Base-by-base conservation (phyloP, 768 basidiomycete species). In the Mycena epipterygia region DNA sequence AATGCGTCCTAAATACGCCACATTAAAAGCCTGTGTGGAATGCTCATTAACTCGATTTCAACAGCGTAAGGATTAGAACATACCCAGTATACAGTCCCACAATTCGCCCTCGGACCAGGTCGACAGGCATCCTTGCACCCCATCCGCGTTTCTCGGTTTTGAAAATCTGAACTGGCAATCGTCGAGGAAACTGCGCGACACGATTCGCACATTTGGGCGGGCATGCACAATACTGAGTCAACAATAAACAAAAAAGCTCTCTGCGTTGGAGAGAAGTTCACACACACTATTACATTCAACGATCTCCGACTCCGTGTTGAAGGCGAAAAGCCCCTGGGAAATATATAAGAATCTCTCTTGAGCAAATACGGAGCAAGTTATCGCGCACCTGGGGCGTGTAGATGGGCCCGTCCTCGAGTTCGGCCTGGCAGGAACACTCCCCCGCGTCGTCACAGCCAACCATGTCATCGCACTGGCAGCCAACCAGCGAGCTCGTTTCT, bases 11-110 rank as follows among this genome's bases (percentile, higher is more conserved):
- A 25, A 7, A 32, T 19, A 5, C 79, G 86, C 68, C 67, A 87
- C 89, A 90, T 78, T 30, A 91, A 69, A 64, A 80, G 78, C 39
- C 88, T 89, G 35, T 16, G 30, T 8, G n/a, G n/a, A n/a, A n/a
- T 51, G 67, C 1, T 62, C 23, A 55, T 25, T 33, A 58, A 27
- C 17, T 57, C 44, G 27, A 21, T 44, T 42, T 19, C 13, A 46
- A 23, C 32, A 19, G 37, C 44, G 46, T 25, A 32, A 23, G 37
- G 32, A 60, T 13, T 32, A 42, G 32, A 21, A 19, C 83, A 37
- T 74, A 92, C 92, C 93, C 93, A 62, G 91, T 88, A 73, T 91
- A 93, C 13, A 90, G 80, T 3, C 92, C 93, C 29, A 93, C 68
- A 4, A 93, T 88, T 69, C 32, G 44, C 33, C 70, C 70, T 25